A percentile compares a stretch with the other conserved stretches of the same genome.
These are phyloP conservation scores for Phalaenopsis equestris DNA, from an alignment of 106 monocot genomes.

Conservation along the genomic window DNA sequence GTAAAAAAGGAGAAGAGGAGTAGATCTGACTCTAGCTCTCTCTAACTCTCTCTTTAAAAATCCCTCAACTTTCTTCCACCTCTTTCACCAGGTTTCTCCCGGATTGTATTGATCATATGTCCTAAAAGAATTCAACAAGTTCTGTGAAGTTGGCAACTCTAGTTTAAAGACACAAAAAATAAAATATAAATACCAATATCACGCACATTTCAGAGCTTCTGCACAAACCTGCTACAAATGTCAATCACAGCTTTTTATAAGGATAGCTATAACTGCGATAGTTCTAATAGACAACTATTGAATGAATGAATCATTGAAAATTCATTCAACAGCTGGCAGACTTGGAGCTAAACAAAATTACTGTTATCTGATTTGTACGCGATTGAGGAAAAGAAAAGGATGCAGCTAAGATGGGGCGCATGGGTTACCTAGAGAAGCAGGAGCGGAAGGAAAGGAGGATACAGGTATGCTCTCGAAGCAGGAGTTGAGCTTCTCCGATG, in stretches of 20 bases:
- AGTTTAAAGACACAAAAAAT: background rate
- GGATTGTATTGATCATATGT: no score
- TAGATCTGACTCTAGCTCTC: no score
- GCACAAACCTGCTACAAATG: background rate
- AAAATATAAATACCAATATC: background rate
- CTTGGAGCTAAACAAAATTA: background rate
- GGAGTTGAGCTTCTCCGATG: constrained; percentile 92
- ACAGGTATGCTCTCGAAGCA: constrained; percentile 78
- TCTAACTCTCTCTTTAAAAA: no score
- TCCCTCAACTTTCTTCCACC: no score
- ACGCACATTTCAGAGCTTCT: background rate
- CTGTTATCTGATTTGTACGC: background rate
- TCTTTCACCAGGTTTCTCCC: no score
- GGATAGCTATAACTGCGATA: background rate
- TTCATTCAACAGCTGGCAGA: background rate
- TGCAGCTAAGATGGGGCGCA: background rate
- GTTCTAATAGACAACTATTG: background rate
- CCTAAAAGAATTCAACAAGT: no score
- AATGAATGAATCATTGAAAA: constrained; percentile 2
- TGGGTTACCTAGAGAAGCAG: constrained; percentile 50
- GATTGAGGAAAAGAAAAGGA: background rate
- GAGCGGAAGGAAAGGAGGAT: constrained; percentile 60
- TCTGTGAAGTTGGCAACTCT: background rate
- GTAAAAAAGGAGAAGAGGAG: no score
- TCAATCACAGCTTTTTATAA: background rate